A percentile compares a stretch with the other conserved stretches of the same genome.
Evolutionary conservation across 805 yeast species (phyloP).

Genomic region (Dipodascopsis tothii): DNA sequence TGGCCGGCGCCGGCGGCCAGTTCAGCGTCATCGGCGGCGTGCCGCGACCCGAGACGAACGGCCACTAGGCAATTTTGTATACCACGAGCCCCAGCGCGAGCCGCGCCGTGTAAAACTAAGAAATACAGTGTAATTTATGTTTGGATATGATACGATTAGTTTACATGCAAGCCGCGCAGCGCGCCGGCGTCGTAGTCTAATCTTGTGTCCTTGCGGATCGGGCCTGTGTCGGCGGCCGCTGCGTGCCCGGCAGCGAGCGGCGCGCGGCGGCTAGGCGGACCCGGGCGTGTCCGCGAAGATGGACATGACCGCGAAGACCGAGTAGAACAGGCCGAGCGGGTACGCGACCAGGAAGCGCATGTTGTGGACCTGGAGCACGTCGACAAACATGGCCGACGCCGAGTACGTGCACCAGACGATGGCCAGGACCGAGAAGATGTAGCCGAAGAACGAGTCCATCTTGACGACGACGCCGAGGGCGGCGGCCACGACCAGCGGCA

Average conservation of each 20-base stretch:
- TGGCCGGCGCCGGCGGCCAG: conserved; percentile 94
- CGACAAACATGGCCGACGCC: conserved; percentile 85
- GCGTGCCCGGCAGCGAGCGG: too few relatives aligned
- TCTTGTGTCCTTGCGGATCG: too few relatives aligned
- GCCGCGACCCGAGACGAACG: too few relatives aligned
- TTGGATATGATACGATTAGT: too few relatives aligned
- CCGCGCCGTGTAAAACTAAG: too few relatives aligned
- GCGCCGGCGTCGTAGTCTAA: too few relatives aligned
- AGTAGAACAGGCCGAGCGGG: conserved; percentile 84
- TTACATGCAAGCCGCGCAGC: too few relatives aligned
- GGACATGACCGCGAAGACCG: conserved; percentile 92
- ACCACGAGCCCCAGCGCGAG: too few relatives aligned
- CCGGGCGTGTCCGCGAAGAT: conserved; percentile 51
- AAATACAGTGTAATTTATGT: too few relatives aligned
- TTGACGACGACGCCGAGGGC: conserved; percentile 59
- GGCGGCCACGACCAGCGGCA: conserved; percentile 77
- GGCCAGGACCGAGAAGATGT: conserved; percentile 54
- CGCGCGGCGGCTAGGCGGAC: background rate
- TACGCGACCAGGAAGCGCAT: conserved; percentile 89
- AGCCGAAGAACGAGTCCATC: conserved; percentile 66
- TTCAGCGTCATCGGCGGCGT: conserved; percentile 84
- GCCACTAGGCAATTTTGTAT: too few relatives aligned
- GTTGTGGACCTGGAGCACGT: conserved; percentile 71
- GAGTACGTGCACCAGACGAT: conserved; percentile 89
- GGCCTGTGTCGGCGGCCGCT: too few relatives aligned